A percentile compares a stretch with the other conserved stretches of the same genome.
Evolutionary conservation across 352 stramenopile genomes (phyloP).

Genomic region (Globisporangium alternatum): DNA sequence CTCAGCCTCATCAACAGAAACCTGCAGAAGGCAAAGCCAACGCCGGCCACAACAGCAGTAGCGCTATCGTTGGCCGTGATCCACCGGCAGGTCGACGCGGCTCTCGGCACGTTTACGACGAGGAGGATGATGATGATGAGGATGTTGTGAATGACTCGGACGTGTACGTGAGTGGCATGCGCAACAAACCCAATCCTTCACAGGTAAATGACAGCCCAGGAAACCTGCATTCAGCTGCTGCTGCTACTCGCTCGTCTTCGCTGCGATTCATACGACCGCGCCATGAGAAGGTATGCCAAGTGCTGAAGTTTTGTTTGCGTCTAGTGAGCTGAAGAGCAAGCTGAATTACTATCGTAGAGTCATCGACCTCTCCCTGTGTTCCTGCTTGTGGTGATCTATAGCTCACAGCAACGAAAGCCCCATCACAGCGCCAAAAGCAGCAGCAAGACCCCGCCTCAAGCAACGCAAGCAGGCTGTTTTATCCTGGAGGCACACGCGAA

Average conservation of each 20-base stretch:
- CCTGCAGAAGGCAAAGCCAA: constrained; percentile 6
- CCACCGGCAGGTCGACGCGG: background rate
- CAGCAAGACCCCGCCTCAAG: background rate
- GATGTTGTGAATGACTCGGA: constrained; percentile 9
- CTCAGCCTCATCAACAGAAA: background rate
- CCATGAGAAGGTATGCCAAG: constrained; percentile 17
- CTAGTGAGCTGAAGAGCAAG: background rate
- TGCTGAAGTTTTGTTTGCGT: no score
- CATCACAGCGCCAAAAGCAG: background rate
- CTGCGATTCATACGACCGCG: constrained; percentile 16
- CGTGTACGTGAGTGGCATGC: constrained; percentile 7
- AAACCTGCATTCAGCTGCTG: background rate
- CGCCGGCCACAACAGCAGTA: constrained; percentile 3
- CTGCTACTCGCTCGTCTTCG: background rate
- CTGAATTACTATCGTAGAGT: background rate
- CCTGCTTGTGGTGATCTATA: background rate
- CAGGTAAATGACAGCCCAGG: background rate
- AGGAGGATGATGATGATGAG: background rate
- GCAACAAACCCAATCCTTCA: background rate
- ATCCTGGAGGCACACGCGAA: constrained; percentile 3
- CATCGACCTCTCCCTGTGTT: background rate
- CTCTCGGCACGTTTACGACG: background rate
- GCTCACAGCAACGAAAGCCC: background rate
- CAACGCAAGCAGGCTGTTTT: constrained; percentile 9
- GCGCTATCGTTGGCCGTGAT: background rate